A percentile compares a stretch with the other conserved stretches of the same genome.
Conservation (phyloP, 805 yeast genomes). For the Sugiyamaella qingdaonensis region DNA sequence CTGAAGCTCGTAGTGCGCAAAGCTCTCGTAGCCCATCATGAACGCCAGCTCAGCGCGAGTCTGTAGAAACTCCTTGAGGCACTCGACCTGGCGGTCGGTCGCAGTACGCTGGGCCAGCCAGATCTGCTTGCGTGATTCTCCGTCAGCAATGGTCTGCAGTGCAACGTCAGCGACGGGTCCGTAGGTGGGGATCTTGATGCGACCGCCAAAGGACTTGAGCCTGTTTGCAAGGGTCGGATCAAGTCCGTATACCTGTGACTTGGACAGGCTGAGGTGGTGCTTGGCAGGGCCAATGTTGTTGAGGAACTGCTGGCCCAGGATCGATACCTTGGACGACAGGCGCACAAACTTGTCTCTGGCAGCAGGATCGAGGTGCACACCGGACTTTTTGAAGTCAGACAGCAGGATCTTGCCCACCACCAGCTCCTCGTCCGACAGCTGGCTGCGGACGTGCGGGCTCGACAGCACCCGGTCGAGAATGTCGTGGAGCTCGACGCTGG, state of each 20-base stretch:
- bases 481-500: slow-evolving; percentile 66
- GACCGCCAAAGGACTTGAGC: slow-evolving; percentile 33
- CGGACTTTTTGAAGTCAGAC: slow-evolving; percentile 86
- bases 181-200: slow-evolving; percentile 51
- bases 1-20: slow-evolving; percentile 72
- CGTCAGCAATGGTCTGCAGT: slow-evolving; percentile 53
- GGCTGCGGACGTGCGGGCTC: slow-evolving; percentile 33
- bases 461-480: slow-evolving; percentile 55
- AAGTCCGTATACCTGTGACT: slow-evolving; percentile 30
- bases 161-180: slow-evolving; percentile 65
- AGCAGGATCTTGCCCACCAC: slow-evolving; percentile 76
- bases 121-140: slow-evolving; percentile 54
- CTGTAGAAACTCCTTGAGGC: slow-evolving; percentile 55
- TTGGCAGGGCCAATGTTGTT: slow-evolving; percentile 39
- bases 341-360: slow-evolving; percentile 68
- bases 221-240: slow-evolving; percentile 29
- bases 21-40: slow-evolving; percentile 66
- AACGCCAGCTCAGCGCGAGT: slow-evolving; percentile 68
- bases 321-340: slow-evolving; percentile 74
- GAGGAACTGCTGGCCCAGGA: slow-evolving; percentile 73
- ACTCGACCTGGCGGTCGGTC: slow-evolving; percentile 53
- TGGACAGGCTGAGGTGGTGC: slow-evolving; percentile 21
- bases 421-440: slow-evolving; percentile 67
- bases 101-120: slow-evolving; percentile 76
- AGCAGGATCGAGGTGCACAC: slow-evolving; percentile 67